Evolutionary conservation across 2,329 filamentous ascomycete genomes (phyloP).

Genomic region (Colletotrichum sublineola): DNA sequence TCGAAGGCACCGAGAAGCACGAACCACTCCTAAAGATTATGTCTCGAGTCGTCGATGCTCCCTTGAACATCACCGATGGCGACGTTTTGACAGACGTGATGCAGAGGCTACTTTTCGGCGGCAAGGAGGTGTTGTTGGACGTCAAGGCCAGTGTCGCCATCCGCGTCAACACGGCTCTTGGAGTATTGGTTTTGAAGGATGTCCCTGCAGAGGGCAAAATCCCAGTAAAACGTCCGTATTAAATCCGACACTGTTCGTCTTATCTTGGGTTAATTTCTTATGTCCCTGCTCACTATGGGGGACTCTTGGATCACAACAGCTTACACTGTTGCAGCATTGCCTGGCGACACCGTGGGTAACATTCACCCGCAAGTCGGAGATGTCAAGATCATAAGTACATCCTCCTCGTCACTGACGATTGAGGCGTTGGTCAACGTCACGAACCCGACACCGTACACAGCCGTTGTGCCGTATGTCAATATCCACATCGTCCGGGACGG

Average conservation of each 20-base stretch:
- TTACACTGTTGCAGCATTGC: conserved; percentile 67
- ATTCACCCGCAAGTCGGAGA: conserved; percentile 76
- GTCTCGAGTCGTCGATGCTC: conserved; percentile 82
- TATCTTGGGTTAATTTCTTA: conserved; percentile 43
- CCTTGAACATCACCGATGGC: conserved; percentile 84
- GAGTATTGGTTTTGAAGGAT: conserved; percentile 82
- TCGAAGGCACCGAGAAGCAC: conserved; percentile 68
- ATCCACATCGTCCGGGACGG: conserved; percentile 81
- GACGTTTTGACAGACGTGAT: conserved; percentile 85
- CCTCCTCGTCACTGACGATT: conserved; percentile 77
- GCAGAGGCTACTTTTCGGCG: conserved; percentile 83
- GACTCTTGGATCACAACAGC: conserved; percentile 42
- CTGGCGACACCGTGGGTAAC: conserved; percentile 62
- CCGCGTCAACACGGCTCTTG: conserved; percentile 84
- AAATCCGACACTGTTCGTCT: conserved; percentile 62
- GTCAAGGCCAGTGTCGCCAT: conserved; percentile 87
- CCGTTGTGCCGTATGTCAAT: conserved; percentile 83
- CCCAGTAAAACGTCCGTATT: conserved; percentile 92
- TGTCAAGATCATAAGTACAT: conserved; percentile 80
- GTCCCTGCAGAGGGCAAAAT: conserved; percentile 89
- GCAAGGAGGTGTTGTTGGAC: conserved; percentile 75
- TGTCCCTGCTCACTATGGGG: conserved; percentile 33
- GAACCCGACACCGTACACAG: conserved; percentile 91
- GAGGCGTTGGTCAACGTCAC: conserved; percentile 83
- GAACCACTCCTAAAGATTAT: conserved; percentile 78